phyloP scores from a whole-genome alignment of 2,329 filamentous ascomycete genomes.

The Scolecobasidium constrictum region DNA sequence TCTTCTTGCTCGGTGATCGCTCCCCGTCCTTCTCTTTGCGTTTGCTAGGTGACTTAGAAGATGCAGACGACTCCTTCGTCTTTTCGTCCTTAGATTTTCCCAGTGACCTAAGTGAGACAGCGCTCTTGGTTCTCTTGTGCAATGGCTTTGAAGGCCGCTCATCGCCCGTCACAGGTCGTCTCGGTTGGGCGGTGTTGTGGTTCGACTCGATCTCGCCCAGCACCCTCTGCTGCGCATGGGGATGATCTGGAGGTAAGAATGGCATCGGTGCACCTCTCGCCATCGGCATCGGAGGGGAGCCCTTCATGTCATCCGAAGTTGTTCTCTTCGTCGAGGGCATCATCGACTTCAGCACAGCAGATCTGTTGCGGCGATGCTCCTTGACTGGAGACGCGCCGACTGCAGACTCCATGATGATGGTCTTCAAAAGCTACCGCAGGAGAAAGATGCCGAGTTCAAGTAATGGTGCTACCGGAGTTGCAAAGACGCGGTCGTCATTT shows the following conservation, averaged over 20 bases:
- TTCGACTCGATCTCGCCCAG: slow-evolving; percentile 24
- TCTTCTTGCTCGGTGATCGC: slow-evolving; percentile 52
- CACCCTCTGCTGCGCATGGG: slow-evolving; percentile 26
- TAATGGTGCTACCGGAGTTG: too few relatives aligned
- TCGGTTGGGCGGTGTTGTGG: slow-evolving; percentile 20
- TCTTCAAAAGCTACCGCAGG: too few relatives aligned
- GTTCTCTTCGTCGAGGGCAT: slow-evolving; percentile 37
- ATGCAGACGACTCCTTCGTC: slow-evolving; percentile 19
- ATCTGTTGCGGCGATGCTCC: slow-evolving; percentile 29
- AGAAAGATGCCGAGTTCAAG: too few relatives aligned
- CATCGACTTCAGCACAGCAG: slow-evolving; percentile 41
- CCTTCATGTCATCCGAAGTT: slow-evolving; percentile 27
- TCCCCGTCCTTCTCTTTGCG: slow-evolving; percentile 3
- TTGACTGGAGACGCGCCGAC: not conserved
- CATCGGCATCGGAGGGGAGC: slow-evolving; percentile 19
- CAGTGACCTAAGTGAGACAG: slow-evolving; percentile 41
- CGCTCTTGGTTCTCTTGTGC: slow-evolving; percentile 44
- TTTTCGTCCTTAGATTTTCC: slow-evolving; percentile 34
- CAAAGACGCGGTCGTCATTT: too few relatives aligned
- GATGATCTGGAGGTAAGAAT: slow-evolving; percentile 40
- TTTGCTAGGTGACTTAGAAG: slow-evolving; percentile 18
- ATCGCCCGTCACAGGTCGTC: slow-evolving; percentile 28
- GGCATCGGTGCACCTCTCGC: slow-evolving; percentile 15
- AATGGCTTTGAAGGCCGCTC: slow-evolving; percentile 23
- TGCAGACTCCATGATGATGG: not conserved